Conservation (phyloP, 768 basidiomycete species). For the Podaxis rugospora region DNA sequence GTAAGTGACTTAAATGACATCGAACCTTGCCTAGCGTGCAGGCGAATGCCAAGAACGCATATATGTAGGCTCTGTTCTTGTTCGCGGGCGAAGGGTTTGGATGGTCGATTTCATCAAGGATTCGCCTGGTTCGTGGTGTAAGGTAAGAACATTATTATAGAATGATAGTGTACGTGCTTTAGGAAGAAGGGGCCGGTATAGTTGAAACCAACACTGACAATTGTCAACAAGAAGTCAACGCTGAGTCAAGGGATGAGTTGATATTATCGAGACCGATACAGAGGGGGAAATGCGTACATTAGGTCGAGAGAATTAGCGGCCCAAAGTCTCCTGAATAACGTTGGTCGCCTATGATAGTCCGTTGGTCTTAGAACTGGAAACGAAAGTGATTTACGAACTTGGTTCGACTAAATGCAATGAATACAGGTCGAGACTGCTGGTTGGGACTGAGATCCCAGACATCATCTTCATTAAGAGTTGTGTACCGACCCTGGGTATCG, state of each 20-base stretch:
- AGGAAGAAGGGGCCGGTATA: conserved; percentile 85
- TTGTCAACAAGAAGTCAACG: conserved; percentile 64
- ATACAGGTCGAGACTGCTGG: conserved; percentile 61
- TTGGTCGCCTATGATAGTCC: conserved; percentile 24
- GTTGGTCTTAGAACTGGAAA: neutral
- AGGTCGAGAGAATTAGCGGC: conserved; percentile 44
- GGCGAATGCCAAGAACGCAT: conserved; percentile 70
- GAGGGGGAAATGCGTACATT: conserved; percentile 23
- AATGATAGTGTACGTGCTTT: conserved; percentile 39
- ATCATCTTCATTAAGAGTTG: conserved; percentile 65
- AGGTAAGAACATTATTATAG: neutral
- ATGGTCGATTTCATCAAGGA: conserved; percentile 53
- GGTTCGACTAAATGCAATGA: conserved; percentile 42
- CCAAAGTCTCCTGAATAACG: conserved; percentile 39
- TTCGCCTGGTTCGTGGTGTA: conserved; percentile 30
- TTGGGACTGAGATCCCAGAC: conserved; percentile 71
- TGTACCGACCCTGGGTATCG: conserved; percentile 34
- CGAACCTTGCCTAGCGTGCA: conserved; percentile 52
- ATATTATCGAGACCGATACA: neutral
- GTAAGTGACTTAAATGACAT: neutral
- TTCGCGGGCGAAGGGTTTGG: conserved; percentile 16
- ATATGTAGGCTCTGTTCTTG: conserved; percentile 68
- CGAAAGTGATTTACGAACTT: conserved; percentile 21
- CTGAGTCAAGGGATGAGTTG: conserved; percentile 20
- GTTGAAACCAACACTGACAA: conserved; percentile 67